These are phyloP conservation scores for Saprolegnia parasitica DNA, from an alignment of 352 stramenopile species.

Conservation along the genomic window DNA sequence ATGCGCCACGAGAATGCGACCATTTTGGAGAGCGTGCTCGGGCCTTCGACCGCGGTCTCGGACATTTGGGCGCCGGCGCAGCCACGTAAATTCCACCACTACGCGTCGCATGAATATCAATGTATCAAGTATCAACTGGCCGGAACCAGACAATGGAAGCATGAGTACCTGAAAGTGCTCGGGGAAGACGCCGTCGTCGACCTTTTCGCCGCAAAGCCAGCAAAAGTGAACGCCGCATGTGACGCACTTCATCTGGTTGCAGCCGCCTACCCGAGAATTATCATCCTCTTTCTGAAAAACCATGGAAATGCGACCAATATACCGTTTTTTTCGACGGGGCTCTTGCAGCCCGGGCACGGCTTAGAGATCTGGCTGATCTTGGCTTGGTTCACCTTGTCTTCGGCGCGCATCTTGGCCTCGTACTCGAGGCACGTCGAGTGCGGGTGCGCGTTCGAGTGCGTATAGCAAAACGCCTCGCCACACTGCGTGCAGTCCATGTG, in stretches of 20 bases:
- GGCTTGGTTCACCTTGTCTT: conserved; percentile 79
- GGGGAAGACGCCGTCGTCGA: conserved; percentile 82
- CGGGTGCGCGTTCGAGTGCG: conserved; percentile 80
- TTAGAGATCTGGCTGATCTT: conserved; percentile 77
- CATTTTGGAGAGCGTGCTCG: background rate
- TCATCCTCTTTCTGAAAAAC: too few species aligned
- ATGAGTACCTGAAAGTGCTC: conserved; percentile 70
- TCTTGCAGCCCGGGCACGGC: conserved; percentile 83
- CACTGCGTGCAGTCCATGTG: conserved; percentile 36
- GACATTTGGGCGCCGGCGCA: conserved; percentile 70
- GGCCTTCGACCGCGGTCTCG: conserved; percentile 32
- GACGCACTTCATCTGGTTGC: conserved; percentile 88
- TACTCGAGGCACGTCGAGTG: conserved; percentile 68
- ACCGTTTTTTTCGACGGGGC: conserved; percentile 85
- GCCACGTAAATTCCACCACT: conserved; percentile 78
- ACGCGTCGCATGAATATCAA: background rate
- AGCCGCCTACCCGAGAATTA: conserved; percentile 51
- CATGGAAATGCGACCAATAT: background rate
- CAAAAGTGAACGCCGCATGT: conserved; percentile 83
- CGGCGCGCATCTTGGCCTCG: conserved; percentile 64
- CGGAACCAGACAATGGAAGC: background rate
- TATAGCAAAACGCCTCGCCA: conserved; percentile 73
- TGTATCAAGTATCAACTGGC: background rate
- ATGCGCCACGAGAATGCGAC: conserved; percentile 32
- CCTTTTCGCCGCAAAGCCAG: conserved; percentile 78